Evolutionary conservation across 1,139 yeast genomes (phyloP), one percentile per base, ranked within the genome.

Genomic region (Kurtzmaniella quercitrusa): DNA sequence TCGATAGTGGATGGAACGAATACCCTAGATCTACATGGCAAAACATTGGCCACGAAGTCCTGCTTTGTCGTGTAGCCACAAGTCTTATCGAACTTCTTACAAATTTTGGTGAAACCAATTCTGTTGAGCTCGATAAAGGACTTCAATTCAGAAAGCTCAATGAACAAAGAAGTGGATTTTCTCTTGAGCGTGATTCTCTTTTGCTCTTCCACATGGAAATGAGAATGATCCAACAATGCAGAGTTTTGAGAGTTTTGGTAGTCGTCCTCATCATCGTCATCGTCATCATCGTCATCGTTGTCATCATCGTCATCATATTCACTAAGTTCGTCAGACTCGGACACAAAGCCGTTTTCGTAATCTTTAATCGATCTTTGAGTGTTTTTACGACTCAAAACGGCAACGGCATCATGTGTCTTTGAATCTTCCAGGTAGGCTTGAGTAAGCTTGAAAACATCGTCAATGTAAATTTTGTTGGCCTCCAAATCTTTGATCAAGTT

Each of bases 31-130:
- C 74, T 65, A 32, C 57, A 54, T 28, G 72, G 70, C 48, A 61
- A 70, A 64, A 58, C 80, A 44, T 65, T 63, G 30, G 66, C 63
- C 44, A 81, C 69, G 42, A 80, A 82, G 30, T 69, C 72, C 18
- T 65, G 63, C 53, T 82, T 82, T 45, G 87, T 66, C 33, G 76
- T 61, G 38, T 86, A 78, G 48, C 77, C 76, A 53, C 89, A 70
- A 16, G 87, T 82, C 59, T 91, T 91, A 63, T 91, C 96, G 60
- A 87, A 91, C 66, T 91, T 91, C 60, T 91, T 91, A 52, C 89
- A 30, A 40, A 89, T 91, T 63, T 91, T 91, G 38, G 86, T 77
- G 64, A 91, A 88, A 5, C 97, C 98, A 28, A 95, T 87, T 51
- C 76, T 76, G 68, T 91, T 91, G 52, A 91, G 71, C 55, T 88